Evolutionary conservation across 148 eudicot genomes (phyloP), one percentile per base, ranked within the genome.

Genomic region (Salicornia ramosissima): DNA sequence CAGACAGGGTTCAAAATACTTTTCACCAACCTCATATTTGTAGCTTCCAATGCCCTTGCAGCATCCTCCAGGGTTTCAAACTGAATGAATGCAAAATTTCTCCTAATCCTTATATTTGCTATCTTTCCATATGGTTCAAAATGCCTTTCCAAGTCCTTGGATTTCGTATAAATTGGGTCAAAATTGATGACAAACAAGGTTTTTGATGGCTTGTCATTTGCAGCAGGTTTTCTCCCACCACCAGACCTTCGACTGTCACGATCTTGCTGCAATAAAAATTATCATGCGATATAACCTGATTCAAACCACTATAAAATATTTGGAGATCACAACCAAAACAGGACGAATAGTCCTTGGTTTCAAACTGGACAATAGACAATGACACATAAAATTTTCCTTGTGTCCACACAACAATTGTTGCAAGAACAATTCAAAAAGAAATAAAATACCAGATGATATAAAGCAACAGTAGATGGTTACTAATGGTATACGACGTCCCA

Each of bases 101-200:
- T 85, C 78, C 94, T 70, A 70, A 90, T 88, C 73, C 97, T 83
- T 63, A 90, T 80, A 78, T 86, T 86, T 18, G 73, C 72, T 71
- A 90, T 76, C 71, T 83, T 85, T 19, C 97, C 97, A 85, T 85
- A 81, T 5, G 78, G 83, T 2, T 88, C 97, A 74, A 90, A 90
- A 80, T 88, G 97, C 78, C 84, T 85, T 79, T 90, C 91, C 65
- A 90, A 59, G 66, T 90, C 97, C 82, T 85, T 82, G 58, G 86
- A 75, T 77, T 85, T 86, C 1, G 97, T 90, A 68, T 82, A 45
- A 36, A 78, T 53, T 36, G 97, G 86, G 40, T 90, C 97, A 62
- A 90, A 90, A 73, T 90, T 88, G 28, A 88, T 90, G 55, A 90
- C 88, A 74, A 90, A 90, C 83, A 90, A 71, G 39, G 98, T 90